phyloP scores from a whole-genome alignment of 2,329 filamentous ascomycete genomes.

The Cladophialophora psammophila region DNA sequence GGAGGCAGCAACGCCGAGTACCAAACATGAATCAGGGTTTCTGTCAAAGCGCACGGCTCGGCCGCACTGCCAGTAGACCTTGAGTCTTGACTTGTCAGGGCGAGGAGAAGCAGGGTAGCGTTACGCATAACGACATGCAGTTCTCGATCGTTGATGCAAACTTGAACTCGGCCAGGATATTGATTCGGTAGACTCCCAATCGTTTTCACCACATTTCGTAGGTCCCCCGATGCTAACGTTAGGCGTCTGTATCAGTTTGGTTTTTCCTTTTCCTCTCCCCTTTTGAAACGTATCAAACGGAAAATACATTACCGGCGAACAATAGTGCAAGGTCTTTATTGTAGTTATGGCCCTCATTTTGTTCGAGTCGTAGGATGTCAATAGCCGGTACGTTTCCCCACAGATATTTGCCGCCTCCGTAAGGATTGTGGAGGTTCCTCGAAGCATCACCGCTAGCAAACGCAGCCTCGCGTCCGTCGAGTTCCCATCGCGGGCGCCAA shows the following conservation, averaged over 20 bases:
- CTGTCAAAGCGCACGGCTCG: too few species aligned
- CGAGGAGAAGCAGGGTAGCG: neutral
- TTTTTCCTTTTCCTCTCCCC: too few species aligned
- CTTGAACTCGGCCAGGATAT: neutral
- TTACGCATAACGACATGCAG: neutral
- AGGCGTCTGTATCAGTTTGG: too few species aligned
- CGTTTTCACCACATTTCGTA: neutral
- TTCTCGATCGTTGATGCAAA: neutral
- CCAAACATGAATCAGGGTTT: neutral
- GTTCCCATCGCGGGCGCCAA: neutral
- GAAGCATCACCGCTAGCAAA: neutral
- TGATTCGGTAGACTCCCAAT: neutral
- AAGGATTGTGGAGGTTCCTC: too few species aligned
- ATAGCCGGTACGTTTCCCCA: constrained; percentile 6
- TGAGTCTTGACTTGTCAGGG: neutral
- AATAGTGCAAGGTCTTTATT: neutral
- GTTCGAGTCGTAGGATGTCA: neutral
- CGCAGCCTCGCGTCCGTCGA: neutral
- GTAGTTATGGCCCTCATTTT: neutral
- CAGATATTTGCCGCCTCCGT: neutral
- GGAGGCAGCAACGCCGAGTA: neutral
- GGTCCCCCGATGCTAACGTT: neutral
- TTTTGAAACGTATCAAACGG: neutral
- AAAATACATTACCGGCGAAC: neutral
- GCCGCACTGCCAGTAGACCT: neutral